Base-by-base conservation (phyloP, 2,329 filamentous ascomycete genomes). In the Xylariomycetidae sp. region DNA sequence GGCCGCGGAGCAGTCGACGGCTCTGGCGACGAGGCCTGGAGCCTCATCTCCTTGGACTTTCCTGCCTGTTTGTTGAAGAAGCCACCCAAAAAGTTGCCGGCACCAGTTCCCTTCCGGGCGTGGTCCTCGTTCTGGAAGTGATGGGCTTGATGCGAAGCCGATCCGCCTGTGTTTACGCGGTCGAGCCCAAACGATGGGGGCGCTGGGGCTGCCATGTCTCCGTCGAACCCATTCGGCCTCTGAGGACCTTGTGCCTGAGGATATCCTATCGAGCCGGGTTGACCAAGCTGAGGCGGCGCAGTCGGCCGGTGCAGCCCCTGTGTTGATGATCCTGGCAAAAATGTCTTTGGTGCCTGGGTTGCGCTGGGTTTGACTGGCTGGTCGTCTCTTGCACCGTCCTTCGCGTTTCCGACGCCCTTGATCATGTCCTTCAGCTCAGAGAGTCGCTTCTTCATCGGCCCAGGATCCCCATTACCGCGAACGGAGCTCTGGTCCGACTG, bases 341-440 rank as follows among this genome's bases (percentile, higher is more conserved):
- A n/a, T n/a, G n/a, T n/a, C n/a, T n/a, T n/a, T n/a, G n/a, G n/a
- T n/a, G n/a, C n/a, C n/a, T n/a, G n/a, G n/a, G n/a, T n/a, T n/a
- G n/a, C n/a, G n/a, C 24, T 44, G 4, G 37, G 26, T 24, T 50
- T 54, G 4, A 33, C 42, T n/a, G 45, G 43, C 13, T 50, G 47
- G 8, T 57, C 52, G 19, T 56, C 53, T 29, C 46, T 50, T 7
- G 36, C 36, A 6, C 47, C 46, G 10, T 53, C 46, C 33, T 51
- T 56, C 28, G 48, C 48, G 28, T 39, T 47, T 3, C 47, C 49
- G 7, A 53, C 51, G 2, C 49, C 50, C 33, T 44, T 52, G 18
- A 57, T 53, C 42, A 57, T 54, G n/a, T 46, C 51, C 30, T 47
- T 54, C 8, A 57, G 45, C 20, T 57, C 54, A 2, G 54, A 57